These are phyloP conservation scores for Ogataea neopini DNA, from an alignment of 805 yeast genomes.

Conservation along the genomic window DNA sequence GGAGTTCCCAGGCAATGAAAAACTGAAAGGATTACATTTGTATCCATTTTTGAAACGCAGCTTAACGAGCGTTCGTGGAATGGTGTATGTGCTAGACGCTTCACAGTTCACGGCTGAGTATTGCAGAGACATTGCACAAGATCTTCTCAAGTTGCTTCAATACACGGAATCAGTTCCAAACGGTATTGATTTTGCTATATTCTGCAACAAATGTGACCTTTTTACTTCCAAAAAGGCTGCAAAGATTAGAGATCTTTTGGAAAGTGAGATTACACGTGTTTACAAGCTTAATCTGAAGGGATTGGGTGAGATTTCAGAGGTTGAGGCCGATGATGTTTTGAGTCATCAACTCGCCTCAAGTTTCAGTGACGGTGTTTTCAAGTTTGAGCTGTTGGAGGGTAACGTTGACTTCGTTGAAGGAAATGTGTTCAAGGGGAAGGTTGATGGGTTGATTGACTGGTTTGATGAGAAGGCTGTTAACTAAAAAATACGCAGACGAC, in stretches of 20 bases:
- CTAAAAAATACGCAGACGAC: conserved; percentile 14
- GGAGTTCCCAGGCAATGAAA: conserved; percentile 89
- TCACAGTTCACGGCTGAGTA: conserved; percentile 50
- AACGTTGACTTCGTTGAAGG: conserved; percentile 72
- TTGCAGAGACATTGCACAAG: conserved; percentile 55
- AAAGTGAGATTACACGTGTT: conserved; percentile 59
- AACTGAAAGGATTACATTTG: conserved; percentile 58
- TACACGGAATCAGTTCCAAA: conserved; percentile 61
- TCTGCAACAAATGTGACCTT: conserved; percentile 82
- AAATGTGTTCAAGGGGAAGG: conserved; percentile 57
- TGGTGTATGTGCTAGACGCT: conserved; percentile 78
- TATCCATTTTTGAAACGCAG: conserved; percentile 49
- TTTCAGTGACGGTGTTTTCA: conserved; percentile 47
- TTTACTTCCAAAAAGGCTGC: conserved; percentile 76
- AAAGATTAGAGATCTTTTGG: conserved; percentile 61
- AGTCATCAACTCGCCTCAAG: conserved; percentile 45
- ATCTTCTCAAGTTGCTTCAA: conserved; percentile 58
- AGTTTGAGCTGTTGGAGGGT: conserved; percentile 71
- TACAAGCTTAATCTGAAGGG: conserved; percentile 49
- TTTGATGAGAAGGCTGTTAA: conserved; percentile 73
- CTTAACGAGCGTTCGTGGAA: conserved; percentile 54
- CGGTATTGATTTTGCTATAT: conserved; percentile 74
- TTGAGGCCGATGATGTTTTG: conserved; percentile 26
- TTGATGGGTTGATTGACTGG: conserved; percentile 74
- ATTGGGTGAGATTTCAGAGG: conserved; percentile 46